phyloP scores from a whole-genome alignment of 768 basidiomycete species.

The Amanita thiersii region DNA sequence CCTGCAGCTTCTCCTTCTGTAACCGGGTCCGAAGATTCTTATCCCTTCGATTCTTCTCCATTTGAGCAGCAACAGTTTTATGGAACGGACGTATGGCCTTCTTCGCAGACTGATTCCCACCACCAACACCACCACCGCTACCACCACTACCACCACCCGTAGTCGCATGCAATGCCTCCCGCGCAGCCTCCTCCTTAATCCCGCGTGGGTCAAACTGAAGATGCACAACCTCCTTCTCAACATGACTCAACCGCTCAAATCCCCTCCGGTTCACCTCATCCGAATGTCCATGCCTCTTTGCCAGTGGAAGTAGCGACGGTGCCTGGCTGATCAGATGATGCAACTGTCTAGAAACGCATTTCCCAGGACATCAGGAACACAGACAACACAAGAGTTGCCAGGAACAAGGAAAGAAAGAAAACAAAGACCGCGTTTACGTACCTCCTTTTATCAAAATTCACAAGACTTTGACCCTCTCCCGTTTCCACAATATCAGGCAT shows the following conservation, averaged over 20 bases:
- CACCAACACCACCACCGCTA: too few relatives aligned
- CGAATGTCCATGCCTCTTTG: constrained; percentile 35
- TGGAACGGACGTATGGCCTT: constrained; percentile 61
- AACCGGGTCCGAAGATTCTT: constrained; percentile 58
- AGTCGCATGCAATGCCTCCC: constrained; percentile 46
- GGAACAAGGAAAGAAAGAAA: constrained; percentile 3
- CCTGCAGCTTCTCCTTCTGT: constrained; percentile 67
- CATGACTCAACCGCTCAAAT: constrained; percentile 67
- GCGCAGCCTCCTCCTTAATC: constrained; percentile 68
- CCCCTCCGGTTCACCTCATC: constrained; percentile 57
- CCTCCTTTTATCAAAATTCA: constrained; percentile 84
- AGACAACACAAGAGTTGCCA: background rate
- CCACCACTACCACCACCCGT: too few relatives aligned
- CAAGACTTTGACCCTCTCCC: constrained; percentile 46
- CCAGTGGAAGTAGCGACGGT: constrained; percentile 32
- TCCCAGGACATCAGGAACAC: constrained; percentile 12
- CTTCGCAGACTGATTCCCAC: constrained; percentile 39
- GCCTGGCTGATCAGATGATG: constrained; percentile 55
- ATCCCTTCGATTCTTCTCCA: constrained; percentile 80
- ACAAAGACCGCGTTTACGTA: constrained; percentile 20
- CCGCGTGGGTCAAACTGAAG: constrained; percentile 64
- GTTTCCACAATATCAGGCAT: constrained; percentile 63
- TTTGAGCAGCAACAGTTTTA: constrained; percentile 51
- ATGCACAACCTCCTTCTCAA: constrained; percentile 58
- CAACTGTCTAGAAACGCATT: constrained; percentile 41